Conservation (phyloP, 225 moss, liverwort and hornwort species). For the Ulota crispa region DNA sequence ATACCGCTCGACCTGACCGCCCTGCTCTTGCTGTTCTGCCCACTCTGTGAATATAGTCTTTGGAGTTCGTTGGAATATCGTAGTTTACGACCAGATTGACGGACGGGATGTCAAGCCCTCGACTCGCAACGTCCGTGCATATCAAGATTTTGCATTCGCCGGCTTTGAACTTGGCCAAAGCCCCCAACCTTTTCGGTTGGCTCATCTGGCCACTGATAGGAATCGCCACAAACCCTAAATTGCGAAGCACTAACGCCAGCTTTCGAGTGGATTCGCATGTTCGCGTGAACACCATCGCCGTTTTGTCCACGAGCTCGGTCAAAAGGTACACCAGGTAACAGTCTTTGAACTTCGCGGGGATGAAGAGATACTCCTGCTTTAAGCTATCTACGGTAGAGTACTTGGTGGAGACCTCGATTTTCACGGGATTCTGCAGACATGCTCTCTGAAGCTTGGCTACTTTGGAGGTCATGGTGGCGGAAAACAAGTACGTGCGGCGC, state of each 20-base stretch:
- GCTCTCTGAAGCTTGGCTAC: constrained; percentile 93
- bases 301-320: constrained; percentile 81
- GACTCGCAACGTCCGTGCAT: constrained; percentile 95
- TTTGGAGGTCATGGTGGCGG: constrained; percentile 95
- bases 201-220: constrained; percentile 99
- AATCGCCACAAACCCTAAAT: constrained; percentile 81
- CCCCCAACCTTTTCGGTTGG: constrained; percentile 86
- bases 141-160: constrained; percentile 88
- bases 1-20: constrained; percentile 78
- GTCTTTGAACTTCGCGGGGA: constrained; percentile 87
- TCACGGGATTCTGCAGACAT: constrained; percentile 84
- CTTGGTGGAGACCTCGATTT: constrained; percentile 84
- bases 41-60: constrained; percentile 92
- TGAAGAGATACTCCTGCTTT: constrained; percentile 87
- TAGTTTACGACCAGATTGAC: constrained; percentile 89
- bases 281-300: constrained; percentile 91
- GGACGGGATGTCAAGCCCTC: constrained; percentile 85
- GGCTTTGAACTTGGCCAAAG: constrained; percentile 86
- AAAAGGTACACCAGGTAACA: constrained; percentile 77
- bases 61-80: constrained; percentile 88
- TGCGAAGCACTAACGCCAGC: constrained; percentile 72
- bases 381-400: constrained; percentile 92
- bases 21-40: constrained; percentile 94
- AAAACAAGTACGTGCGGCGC: constrained; percentile 83
- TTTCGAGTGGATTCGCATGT: constrained; percentile 91